Evolutionary conservation across 2,329 filamentous ascomycete genomes (phyloP), one percentile per base, ranked within the genome.

Genomic region (Botrytis medusae): DNA sequence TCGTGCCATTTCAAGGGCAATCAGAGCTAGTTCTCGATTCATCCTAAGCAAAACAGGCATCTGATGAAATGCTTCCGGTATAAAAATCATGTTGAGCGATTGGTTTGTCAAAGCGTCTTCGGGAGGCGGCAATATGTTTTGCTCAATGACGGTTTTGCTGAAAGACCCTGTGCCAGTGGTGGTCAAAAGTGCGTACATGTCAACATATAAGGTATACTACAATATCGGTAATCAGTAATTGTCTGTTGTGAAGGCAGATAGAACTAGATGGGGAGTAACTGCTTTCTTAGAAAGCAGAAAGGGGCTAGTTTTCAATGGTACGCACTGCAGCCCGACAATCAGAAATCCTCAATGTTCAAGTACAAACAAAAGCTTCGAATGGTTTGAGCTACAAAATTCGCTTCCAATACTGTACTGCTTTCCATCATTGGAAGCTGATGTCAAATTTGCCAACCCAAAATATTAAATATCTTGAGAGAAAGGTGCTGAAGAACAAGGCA

Each of bases 121-220:
- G 29, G 81, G 75, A 9, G 82, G 77, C 5, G 86, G 85, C 4
- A 88, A 81, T 77, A 87, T 81, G 73, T 85, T 83, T 74, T 85
- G 80, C 68, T 84, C 82, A 44, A 74, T 65, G 16, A 87, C 79
- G 74, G 86, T 82, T n/a, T 82, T 82, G 12, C 86, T 81, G 77
- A 88, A 87, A 22, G 85, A 83, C 65, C 87, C 86, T 0, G 80
- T 83, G 4, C 87, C 86, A 60, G 83, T 84, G 20, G 85, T 86
- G 71, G 86, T 85, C 64, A 89, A 78, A 46, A 87, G 83, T 22
- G 86, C 86, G 75, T 88, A 85, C n/a, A 87, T 81, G 76, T 89
- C 88, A 62, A 89, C 84, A 72, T 84, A 83, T 76, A 84, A 85
- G 54, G 88, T 83, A 79, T 83, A 85, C 86, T 65, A 65, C 5